These are phyloP conservation scores for Lachnellula occidentalis DNA, from an alignment of 2,329 filamentous ascomycete genomes.

Conservation along the genomic window DNA sequence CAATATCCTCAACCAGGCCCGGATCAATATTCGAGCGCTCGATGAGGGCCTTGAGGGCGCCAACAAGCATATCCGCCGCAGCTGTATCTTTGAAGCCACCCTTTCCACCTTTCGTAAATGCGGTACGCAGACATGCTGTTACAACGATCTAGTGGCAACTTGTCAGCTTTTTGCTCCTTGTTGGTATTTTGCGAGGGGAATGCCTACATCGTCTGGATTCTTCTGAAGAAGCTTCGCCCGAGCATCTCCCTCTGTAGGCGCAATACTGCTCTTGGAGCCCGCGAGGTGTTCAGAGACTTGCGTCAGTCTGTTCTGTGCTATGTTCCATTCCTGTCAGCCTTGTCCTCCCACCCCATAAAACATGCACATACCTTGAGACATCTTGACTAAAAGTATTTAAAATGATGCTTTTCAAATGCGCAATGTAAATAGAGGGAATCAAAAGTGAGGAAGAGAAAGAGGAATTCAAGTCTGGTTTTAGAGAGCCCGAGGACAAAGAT, in stretches of 20 bases:
- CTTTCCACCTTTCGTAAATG: slow-evolving; percentile 88
- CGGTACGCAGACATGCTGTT: slow-evolving; percentile 83
- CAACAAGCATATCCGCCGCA: slow-evolving; percentile 77
- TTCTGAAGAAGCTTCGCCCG: slow-evolving; percentile 50
- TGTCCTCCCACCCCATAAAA: not conserved
- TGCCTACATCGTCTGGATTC: slow-evolving; percentile 58
- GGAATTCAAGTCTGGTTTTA: not conserved
- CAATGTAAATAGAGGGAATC: not conserved
- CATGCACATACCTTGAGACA: slow-evolving; percentile 25
- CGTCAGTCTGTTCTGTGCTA: slow-evolving; percentile 32
- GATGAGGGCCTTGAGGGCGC: slow-evolving; percentile 75
- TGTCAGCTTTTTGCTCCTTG: slow-evolving; percentile 23
- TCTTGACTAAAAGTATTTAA: slow-evolving; percentile 1
- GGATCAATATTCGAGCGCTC: slow-evolving; percentile 86
- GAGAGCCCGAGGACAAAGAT: not conserved
- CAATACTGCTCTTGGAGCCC: slow-evolving; percentile 32
- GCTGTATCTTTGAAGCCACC: slow-evolving; percentile 94
- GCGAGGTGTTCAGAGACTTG: slow-evolving; percentile 58
- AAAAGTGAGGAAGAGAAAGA: not conserved
- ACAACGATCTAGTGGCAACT: slow-evolving; percentile 63
- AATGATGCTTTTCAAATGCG: not conserved
- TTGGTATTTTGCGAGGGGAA: not conserved
- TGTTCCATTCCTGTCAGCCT: slow-evolving; percentile 17
- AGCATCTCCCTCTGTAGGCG: slow-evolving; percentile 21
- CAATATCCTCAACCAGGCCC: slow-evolving; percentile 81